Base-by-base conservation (phyloP, 2,329 filamentous ascomycete genomes). In the Neofusicoccum kwambonambiense region DNA sequence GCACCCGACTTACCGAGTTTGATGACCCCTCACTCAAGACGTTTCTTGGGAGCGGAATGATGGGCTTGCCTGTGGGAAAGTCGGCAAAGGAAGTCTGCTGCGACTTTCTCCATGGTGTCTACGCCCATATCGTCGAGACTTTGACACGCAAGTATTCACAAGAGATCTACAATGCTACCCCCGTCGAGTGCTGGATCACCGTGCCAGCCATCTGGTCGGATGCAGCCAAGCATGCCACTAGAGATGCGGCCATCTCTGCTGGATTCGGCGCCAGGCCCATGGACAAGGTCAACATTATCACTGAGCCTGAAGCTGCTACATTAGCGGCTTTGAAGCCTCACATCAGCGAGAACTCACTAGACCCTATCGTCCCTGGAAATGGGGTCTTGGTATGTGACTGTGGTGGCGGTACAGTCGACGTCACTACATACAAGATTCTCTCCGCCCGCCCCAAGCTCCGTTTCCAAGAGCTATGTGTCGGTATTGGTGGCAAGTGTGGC, bases 381-480 rank as follows among this genome's bases (percentile, higher is more conserved):
- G 60, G 63, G 11, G 60, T 74, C 13, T 50, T 74, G 2, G 62
- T 74, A 22, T 72, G 69, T 57, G 72, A 74, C 57, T 72, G 71
- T 62, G 72, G 72, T 42, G 72, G 72, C 15, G 72, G 72, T 0
- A 74, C 72, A 1, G 71, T 73, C 0, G 72, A 71, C 62, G 66
- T 71, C n/a, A 69, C 66, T 11, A 65, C 65, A 4, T 67, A 65
- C 42, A 42, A 27, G 2, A 58, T 67, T 67, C 31, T 11, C 42
- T 4, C n/a, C 34, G 22, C 4, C 12, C 31, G 1, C 4, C 4
- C 65, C 63, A 12, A 15, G 27, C 4, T 67, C 4, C 5, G 47
- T 4, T 64, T 65, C 27, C 17, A 63, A 11, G 65, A 67, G 9
- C 13, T 52, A 0, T 54, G 54, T 34, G 22, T 58, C 1, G 47